Evolutionary conservation across 2,329 filamentous ascomycete genomes (phyloP), one percentile per base, ranked within the genome.

Genomic region (Aureobasidium sp.): DNA sequence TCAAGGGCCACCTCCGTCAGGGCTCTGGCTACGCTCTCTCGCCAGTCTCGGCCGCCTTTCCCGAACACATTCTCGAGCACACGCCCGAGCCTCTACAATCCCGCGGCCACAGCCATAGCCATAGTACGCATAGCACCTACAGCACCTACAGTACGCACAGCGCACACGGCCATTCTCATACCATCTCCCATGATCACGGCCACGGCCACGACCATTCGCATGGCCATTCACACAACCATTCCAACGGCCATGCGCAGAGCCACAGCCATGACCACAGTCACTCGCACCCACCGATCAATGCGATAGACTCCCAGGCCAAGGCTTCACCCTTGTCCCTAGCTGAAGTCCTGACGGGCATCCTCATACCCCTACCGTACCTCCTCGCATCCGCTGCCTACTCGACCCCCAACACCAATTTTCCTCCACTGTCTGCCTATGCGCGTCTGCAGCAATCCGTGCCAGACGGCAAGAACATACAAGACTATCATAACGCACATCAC

Each of bases 341-440:
- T 29, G 81, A 84, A 68, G 70, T 78, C 5, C 64, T 82, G 62
- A 80, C 79, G 5, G 80, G 79, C 27, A 66, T 82, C 60, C 71
- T 84, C 34, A 71, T 82, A 29, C 78, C 79, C 8, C 71, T 81
- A 29, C 79, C 79, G 6, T 81, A 75, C 62, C 66, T 81, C 59
- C 71, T 81, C 57, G 77, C 77, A 7, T 77, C 78, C 7, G 69
- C 78, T 17, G 77, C 77, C 61, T 79, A 78, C 64, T 76, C 75
- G 8, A 66, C 66, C n/a, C 63, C 64, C 11, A 64, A 62, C 27
- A 64, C 68, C 34, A 64, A 66, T 34, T 64, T 69, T n/a, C 67
- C 67, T 37, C 69, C 70, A 12, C 66, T 72, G 2, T 71, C 71
- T 1, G 68, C 70, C 15, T 71, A 71, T 53, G 67, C 68, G 34